phyloP scores from a whole-genome alignment of 345 rosid species.

The Bruguiera gymnorhiza region DNA sequence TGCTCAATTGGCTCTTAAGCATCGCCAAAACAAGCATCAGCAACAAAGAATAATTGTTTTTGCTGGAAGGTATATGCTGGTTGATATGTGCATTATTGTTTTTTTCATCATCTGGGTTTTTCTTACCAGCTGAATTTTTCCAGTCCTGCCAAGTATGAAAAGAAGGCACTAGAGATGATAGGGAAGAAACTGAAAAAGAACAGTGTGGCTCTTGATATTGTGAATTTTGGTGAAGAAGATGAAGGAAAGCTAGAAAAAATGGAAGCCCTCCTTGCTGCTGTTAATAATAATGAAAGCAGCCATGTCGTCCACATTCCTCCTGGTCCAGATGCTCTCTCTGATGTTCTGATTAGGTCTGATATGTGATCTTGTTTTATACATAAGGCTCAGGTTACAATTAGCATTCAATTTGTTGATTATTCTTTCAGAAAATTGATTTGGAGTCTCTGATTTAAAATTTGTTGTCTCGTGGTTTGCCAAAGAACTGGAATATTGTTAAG shows the following conservation, averaged over 20 bases:
- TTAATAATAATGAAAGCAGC: constrained; percentile 66
- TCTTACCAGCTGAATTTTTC: constrained; percentile 2
- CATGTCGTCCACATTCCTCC: constrained; percentile 77
- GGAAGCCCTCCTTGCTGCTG: constrained; percentile 71
- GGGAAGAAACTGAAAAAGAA: constrained; percentile 94
- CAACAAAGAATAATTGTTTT: constrained; percentile 94
- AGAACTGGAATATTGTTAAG: too few species aligned
- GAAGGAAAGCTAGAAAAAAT: constrained; percentile 61
- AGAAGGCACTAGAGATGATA: constrained; percentile 75
- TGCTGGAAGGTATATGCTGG: constrained; percentile 73
- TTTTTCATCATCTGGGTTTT: not conserved
- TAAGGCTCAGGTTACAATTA: not conserved
- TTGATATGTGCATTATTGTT: not conserved
- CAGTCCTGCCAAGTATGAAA: constrained; percentile 88
- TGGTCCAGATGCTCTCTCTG: constrained; percentile 87
- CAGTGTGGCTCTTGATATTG: constrained; percentile 74
- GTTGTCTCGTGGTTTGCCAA: too few species aligned
- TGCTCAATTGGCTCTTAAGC: constrained; percentile 97
- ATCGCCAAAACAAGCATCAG: constrained; percentile 96
- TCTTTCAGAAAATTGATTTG: not conserved
- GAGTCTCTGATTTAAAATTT: too few species aligned
- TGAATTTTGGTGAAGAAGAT: constrained; percentile 75
- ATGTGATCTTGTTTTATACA: not conserved
- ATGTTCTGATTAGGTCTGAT: constrained; percentile 73
- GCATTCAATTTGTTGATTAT: not conserved